Evolutionary conservation across 1,284 basidiomycete genomes (phyloP), one percentile per base, ranked within the genome.

Genomic region (Rhodotorula sp.): DNA sequence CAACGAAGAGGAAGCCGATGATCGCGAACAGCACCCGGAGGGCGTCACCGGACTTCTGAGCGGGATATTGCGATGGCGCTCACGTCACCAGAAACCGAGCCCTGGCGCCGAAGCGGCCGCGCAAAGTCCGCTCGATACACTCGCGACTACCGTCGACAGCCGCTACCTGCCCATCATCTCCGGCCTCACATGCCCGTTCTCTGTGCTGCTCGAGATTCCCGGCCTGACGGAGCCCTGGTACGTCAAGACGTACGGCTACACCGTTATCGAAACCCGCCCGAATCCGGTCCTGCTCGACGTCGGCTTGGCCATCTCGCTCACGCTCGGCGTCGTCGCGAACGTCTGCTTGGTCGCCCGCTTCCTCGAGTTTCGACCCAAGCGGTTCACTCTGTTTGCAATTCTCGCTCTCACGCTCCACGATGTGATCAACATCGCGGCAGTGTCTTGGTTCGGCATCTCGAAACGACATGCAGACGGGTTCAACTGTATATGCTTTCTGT

Each of bases 151-250:
- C 22, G 33, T 57, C 42, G 49, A 67, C 15, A 62, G 53, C 29
- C 60, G 80, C 62, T 56, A 62, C 45, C 81, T 86, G 6, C 90
- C 89, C 0, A 88, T 91, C 64, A 71, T 91, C 29, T 86, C 87
- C 15, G 90, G 90, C 14, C 82, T 90, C 24, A 77, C 88, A 46
- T 87, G 91, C 26, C 90, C 90, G 0, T 90, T 92, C 76, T 85
- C 87, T 22, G 90, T 93, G 69, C 83, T 93, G 26, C 83, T 93
- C 42, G 90, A 73, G 49, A 67, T 72, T 33, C 61, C 90, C 90
- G 0, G 88, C 22, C 79, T 91, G 30, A 91, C 89, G 0, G 87
- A 83, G 67, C 80, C 64, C 8, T 73, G 72, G 72, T 73, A 73
- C 57, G 44, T 71, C 22, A 44, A 48, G 3, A 73, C 69, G 0